Conservation (phyloP, 2,329 filamentous ascomycete species). For the Hymenoscyphus occultus region DNA sequence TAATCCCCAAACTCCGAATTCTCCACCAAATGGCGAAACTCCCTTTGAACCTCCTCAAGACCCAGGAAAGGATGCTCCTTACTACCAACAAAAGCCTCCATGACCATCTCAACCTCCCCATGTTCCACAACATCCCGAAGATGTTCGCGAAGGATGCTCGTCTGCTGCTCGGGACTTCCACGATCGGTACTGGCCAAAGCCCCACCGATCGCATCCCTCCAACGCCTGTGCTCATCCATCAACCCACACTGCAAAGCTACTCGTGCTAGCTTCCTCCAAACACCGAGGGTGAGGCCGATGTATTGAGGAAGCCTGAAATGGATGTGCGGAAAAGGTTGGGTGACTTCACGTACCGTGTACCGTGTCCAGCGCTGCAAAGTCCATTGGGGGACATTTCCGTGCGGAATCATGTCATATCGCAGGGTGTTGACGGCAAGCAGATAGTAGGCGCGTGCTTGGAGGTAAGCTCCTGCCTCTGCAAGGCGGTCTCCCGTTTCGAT, state of each 20-base stretch:
- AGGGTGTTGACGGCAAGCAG: not conserved
- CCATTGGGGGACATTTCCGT: not conserved
- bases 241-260: not conserved
- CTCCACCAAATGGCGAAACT: too few relatives aligned
- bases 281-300: not conserved
- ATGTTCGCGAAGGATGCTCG: too few relatives aligned
- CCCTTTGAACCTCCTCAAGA: too few relatives aligned
- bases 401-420: not conserved
- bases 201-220: not conserved
- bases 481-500: not conserved
- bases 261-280: not conserved
- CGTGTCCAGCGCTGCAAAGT: not conserved
- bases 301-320: not conserved
- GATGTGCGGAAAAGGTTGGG: not conserved
- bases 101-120: too few relatives aligned
- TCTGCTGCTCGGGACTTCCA: not conserved
- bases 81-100: too few relatives aligned
- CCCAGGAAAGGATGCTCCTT: too few relatives aligned
- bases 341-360: not conserved
- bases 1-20: too few relatives aligned
- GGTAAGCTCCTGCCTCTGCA: not conserved
- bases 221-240: not conserved
- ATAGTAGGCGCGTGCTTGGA: not conserved
- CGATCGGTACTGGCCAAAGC: not conserved
- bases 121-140: too few relatives aligned